phyloP scores from a whole-genome alignment of 2,329 filamentous ascomycete species.

The Myriangium duriaei region DNA sequence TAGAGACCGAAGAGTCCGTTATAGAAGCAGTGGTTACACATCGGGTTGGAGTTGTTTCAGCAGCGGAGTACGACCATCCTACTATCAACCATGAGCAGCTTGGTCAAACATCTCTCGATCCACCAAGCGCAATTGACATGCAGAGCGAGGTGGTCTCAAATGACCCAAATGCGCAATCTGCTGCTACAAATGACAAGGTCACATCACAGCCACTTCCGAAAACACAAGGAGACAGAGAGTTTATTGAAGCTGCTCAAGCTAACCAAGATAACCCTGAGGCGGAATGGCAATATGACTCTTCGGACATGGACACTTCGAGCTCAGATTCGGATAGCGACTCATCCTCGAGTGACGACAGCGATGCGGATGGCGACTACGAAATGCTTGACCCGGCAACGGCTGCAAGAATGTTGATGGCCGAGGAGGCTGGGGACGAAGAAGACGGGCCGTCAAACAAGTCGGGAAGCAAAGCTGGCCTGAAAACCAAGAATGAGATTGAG shows the following conservation, averaged over 20 bases:
- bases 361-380: slow-evolving; percentile 50
- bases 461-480: slow-evolving; percentile 40
- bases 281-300: slow-evolving; percentile 66
- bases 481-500: slow-evolving; percentile 70
- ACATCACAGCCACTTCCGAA: slow-evolving; percentile 3
- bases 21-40: too few species aligned
- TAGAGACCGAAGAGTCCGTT: too few species aligned
- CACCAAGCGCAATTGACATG: too few species aligned
- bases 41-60: too few species aligned
- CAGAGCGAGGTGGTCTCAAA: too few species aligned
- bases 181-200: background rate
- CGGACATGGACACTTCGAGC: slow-evolving; percentile 49
- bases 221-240: slow-evolving; percentile 26
- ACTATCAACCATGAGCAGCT: too few species aligned
- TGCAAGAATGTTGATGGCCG: slow-evolving; percentile 73
- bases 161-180: background rate
- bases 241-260: slow-evolving; percentile 31
- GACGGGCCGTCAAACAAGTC: slow-evolving; percentile 46
- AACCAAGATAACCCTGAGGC: slow-evolving; percentile 43
- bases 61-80: too few species aligned
- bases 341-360: slow-evolving; percentile 37
- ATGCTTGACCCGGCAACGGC: slow-evolving; percentile 71
- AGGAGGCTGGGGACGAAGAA: slow-evolving; percentile 67
- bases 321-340: slow-evolving; percentile 21
- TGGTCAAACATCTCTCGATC: too few species aligned